A percentile compares a stretch with the other conserved stretches of the same genome.
Evolutionary conservation across 2,329 filamentous ascomycete species (phyloP).

Genomic region (Emergomyces orientalis): DNA sequence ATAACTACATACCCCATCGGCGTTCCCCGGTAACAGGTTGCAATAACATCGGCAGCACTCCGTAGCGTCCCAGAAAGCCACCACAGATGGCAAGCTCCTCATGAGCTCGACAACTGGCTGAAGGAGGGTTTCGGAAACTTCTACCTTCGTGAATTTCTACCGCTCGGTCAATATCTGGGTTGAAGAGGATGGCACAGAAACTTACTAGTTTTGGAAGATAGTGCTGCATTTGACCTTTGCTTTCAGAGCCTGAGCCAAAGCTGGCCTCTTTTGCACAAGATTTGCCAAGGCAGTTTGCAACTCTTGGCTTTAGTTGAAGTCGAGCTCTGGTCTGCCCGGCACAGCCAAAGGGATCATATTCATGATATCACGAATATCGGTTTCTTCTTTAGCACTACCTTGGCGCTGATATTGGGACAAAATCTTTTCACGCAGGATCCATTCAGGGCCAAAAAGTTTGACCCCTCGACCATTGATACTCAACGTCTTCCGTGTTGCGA

Average conservation of each 20-base stretch:
- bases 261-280: no score
- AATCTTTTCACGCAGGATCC: constrained; percentile 19
- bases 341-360: constrained; percentile 9
- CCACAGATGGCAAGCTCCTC: neutral
- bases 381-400: constrained; percentile 13
- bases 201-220: constrained; percentile 11
- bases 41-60: neutral
- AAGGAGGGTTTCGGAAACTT: constrained; percentile 3
- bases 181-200: neutral
- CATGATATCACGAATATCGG: constrained; percentile 14
- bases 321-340: constrained; percentile 16
- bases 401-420: constrained; percentile 16
- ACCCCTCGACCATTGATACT: constrained; percentile 13
- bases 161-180: constrained; percentile 3
- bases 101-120: neutral
- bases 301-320: constrained; percentile 16
- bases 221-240: constrained; percentile 16
- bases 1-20: neutral
- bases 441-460: constrained; percentile 16
- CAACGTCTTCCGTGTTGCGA: constrained; percentile 10
- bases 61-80: neutral
- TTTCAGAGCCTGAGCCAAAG: constrained; percentile 13
- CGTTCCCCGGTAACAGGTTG: neutral
- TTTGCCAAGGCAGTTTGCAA: no score
- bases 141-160: neutral